Percentiles rank a stretch among this genome's conserved stretches.
These are phyloP conservation scores for Trichothecium sympodiale DNA, from an alignment of 2,329 filamentous ascomycete species.

Conservation along the genomic window DNA sequence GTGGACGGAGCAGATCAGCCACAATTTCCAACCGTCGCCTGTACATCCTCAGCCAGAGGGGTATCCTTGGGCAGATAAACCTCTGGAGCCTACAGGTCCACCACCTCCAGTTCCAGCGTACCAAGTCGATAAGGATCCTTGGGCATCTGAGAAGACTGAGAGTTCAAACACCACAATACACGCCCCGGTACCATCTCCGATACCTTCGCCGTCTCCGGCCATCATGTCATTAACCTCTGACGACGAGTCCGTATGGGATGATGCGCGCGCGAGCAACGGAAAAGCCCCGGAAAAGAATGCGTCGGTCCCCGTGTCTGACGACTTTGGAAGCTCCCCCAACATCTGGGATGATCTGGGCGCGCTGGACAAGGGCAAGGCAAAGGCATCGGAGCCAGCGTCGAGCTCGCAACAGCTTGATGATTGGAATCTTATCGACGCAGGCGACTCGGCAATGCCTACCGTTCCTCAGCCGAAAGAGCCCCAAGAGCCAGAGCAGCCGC, in stretches of 20 bases:
- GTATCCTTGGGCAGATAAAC: conserved; percentile 2
- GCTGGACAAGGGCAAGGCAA: conserved; percentile 28
- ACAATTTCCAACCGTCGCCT: no score
- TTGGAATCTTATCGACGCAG: conserved; percentile 41
- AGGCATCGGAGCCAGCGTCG: conserved; percentile 11
- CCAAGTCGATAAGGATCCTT: conserved; percentile 5
- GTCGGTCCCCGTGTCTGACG: conserved; percentile 9
- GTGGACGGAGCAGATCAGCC: no score
- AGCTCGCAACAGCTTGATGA: conserved; percentile 21
- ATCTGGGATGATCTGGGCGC: conserved; percentile 36
- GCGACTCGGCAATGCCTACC: conserved; percentile 14
- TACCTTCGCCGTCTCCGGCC: conserved; percentile 8
- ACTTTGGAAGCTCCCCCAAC: conserved; percentile 12
- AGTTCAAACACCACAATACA: background rate
- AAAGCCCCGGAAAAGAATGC: conserved; percentile 11
- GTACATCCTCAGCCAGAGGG: no score
- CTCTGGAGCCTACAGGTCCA: background rate
- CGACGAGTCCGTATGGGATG: conserved; percentile 24
- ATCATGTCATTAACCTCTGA: conserved; percentile 24
- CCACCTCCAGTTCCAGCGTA: background rate
- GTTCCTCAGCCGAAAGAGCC: conserved; percentile 3
- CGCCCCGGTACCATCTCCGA: conserved; percentile 2
- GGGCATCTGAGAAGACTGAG: conserved; percentile 7
- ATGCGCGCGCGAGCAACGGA: conserved; percentile 15
- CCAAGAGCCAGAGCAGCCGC: conserved; percentile 16